phyloP scores from a whole-genome alignment of 2,329 filamentous ascomycete genomes.

The Tolypocladium inflatum region DNA sequence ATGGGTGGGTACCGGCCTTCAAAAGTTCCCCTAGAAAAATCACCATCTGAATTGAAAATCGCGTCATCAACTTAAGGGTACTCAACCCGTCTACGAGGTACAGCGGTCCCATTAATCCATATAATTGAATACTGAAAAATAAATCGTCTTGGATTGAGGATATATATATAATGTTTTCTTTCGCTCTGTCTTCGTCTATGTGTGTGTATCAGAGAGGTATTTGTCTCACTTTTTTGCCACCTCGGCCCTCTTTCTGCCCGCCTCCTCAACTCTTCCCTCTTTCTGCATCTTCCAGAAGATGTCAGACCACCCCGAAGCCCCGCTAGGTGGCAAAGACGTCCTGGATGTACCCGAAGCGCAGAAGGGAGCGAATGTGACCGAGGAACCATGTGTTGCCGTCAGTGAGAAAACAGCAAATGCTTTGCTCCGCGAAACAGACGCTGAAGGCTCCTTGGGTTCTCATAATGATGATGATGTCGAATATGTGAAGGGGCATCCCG shows the following conservation, averaged over 20 bases:
- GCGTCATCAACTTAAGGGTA: not conserved
- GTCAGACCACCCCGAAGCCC: not conserved
- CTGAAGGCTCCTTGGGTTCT: not conserved
- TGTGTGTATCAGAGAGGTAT: too few relatives aligned
- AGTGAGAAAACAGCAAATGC: not conserved
- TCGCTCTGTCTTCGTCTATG: too few relatives aligned
- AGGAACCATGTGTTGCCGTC: not conserved
- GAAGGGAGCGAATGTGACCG: not conserved
- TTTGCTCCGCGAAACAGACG: not conserved
- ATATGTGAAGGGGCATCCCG: not conserved
- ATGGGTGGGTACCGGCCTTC: not conserved
- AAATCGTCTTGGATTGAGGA: too few relatives aligned
- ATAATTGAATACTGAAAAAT: not conserved
- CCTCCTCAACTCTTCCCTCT: not conserved
- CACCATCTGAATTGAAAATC: not conserved
- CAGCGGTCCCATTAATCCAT: not conserved
- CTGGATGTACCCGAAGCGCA: not conserved
- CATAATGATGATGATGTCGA: not conserved
- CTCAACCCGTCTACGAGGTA: not conserved
- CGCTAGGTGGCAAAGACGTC: not conserved
- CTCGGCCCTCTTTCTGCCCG: not conserved
- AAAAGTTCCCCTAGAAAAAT: not conserved
- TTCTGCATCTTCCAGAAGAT: not conserved
- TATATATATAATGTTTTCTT: too few relatives aligned
- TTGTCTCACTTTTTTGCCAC: too few relatives aligned